phyloP scores from a whole-genome alignment of 2,329 filamentous ascomycete genomes.

The Colletotrichum incanum region DNA sequence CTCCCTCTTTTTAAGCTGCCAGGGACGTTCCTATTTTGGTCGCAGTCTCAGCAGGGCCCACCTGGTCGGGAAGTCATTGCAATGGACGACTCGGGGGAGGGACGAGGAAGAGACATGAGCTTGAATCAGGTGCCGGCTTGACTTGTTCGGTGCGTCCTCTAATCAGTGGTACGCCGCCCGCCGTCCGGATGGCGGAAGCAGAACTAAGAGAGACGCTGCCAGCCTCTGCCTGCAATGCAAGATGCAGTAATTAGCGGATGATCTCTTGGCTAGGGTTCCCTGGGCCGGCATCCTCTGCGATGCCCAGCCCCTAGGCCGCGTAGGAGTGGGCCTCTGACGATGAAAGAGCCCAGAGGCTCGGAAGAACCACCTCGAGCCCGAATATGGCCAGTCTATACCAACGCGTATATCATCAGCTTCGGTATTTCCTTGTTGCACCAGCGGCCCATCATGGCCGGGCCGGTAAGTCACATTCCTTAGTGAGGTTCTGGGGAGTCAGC shows the following conservation, averaged over 20 bases:
- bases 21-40: not conserved
- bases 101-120: slow-evolving; percentile 4
- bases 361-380: not conserved
- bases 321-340: not conserved
- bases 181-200: slow-evolving; percentile 1
- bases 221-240: slow-evolving; percentile 24
- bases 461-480: not conserved
- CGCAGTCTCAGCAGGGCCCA: slow-evolving; percentile 6
- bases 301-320: slow-evolving; percentile 2
- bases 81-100: not conserved
- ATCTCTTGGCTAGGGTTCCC: slow-evolving; percentile 30
- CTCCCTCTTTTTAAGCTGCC: not conserved
- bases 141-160: not conserved
- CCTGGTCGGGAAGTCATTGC: slow-evolving; percentile 1
- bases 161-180: too few relatives aligned
- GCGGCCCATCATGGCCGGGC: not conserved
- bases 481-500: not conserved
- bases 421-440: not conserved
- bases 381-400: not conserved
- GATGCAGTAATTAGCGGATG: slow-evolving; percentile 34
- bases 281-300: not conserved
- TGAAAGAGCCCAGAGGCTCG: not conserved
- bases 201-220: slow-evolving; percentile 1
- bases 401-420: not conserved
- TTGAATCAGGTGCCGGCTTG: not conserved